Evolutionary conservation across 352 stramenopile species (phyloP).

Genomic region (Globisporangium parvum): DNA sequence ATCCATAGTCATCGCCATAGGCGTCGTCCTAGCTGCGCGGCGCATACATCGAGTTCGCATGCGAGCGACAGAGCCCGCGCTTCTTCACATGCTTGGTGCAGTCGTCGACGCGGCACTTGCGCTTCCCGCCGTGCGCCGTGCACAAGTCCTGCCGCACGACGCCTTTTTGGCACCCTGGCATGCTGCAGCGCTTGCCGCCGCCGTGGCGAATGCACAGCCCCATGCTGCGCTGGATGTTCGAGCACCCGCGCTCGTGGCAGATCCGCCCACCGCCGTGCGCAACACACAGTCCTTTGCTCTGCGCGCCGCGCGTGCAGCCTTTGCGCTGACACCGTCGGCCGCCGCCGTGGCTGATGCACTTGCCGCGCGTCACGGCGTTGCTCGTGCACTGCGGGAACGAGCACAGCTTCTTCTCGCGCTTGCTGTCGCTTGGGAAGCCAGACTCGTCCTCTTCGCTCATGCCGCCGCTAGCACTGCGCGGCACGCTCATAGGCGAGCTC

Average conservation of each 20-base stretch:
- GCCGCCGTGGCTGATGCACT: constrained; percentile 80
- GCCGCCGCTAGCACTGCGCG: background rate
- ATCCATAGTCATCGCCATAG: no score
- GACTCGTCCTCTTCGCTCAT: constrained; percentile 14
- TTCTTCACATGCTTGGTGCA: constrained; percentile 87
- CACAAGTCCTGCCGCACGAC: constrained; percentile 84
- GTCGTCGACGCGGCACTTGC: constrained; percentile 71
- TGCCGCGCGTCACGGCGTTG: constrained; percentile 73
- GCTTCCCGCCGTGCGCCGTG: constrained; percentile 82
- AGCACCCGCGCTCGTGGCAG: constrained; percentile 70
- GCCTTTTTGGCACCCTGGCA: constrained; percentile 76
- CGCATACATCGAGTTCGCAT: constrained; percentile 60
- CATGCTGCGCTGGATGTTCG: constrained; percentile 86
- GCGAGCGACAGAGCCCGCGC: constrained; percentile 68
- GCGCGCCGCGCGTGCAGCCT: constrained; percentile 70
- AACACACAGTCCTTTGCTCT: constrained; percentile 82
- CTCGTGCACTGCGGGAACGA: constrained; percentile 64
- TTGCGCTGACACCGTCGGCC: constrained; percentile 77
- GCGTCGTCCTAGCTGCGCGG: no score
- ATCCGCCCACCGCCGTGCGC: constrained; percentile 78
- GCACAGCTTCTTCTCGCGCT: constrained; percentile 74
- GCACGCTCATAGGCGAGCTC: constrained; percentile 12
- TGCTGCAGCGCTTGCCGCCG: constrained; percentile 75
- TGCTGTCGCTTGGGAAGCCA: constrained; percentile 8
- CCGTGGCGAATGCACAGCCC: constrained; percentile 81